Base-by-base conservation (phyloP, 257 asterid species). In the Hygrophila difformis region DNA sequence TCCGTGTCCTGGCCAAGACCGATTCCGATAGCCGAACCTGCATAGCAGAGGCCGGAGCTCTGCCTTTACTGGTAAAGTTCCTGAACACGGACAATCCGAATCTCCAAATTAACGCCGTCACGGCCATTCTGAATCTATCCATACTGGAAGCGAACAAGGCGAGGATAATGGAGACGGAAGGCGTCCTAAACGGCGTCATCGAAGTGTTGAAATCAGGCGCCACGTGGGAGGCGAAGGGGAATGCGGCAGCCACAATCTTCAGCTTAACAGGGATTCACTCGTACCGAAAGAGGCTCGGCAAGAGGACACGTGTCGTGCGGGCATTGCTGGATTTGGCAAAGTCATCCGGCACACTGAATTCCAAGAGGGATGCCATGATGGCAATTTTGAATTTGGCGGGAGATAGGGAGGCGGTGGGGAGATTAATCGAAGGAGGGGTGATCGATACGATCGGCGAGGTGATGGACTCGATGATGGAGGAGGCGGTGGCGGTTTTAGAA, bases 71-170 rank as follows among this genome's bases (percentile, higher is more conserved):
- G 42, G 79, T 67, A 0, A 77, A 67, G 53, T 63, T 72, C 39
- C 50, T 87, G 46, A 71, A 71, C 14, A 69, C 93, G 44, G 96
- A 79, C 39, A 47, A 77, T 37, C 93, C 82, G 34, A 62, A 70
- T 48, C 81, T 83, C 34, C 96, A 87, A 20, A 77, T 82, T 8
- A 87, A 87, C 49, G 82, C 96, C 12, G 82, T 87, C 4, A 82
- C 96, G 1, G 72, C 93, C 1, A 77, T 81, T 34, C 79, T 81
- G 21, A 81, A 81, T 43, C 52, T 81, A 12, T 81, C 93, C 1
- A 81, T 81, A 17, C 79, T 77, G 1, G 87, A 77, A 28, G 78
- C 79, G 14, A 81, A 81, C 45, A 81, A 81, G 38, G 56, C 61
- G 13, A 69, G 77, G 59, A 81, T 81, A 6, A 57, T 81, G 79